Evolutionary conservation across 2,329 filamentous ascomycete genomes (phyloP).

Genomic region (Hirsutella minnesotensis): DNA sequence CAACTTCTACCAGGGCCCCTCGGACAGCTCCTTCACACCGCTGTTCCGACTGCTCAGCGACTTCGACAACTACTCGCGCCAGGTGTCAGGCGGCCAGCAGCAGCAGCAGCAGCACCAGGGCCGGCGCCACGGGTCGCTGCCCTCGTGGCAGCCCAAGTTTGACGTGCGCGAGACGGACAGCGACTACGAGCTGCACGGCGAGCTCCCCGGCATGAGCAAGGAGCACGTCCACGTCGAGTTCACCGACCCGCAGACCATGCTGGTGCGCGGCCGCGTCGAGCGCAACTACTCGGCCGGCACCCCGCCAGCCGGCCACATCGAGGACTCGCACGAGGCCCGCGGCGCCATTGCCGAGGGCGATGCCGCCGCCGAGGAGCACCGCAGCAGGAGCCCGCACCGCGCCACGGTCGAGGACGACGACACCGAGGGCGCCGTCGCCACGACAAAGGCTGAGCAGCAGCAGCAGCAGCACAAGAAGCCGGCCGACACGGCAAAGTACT

Average conservation of each 20-base stretch:
- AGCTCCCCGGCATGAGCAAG: slow-evolving; percentile 65
- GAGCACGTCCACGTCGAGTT: slow-evolving; percentile 69
- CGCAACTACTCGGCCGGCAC: slow-evolving; percentile 46
- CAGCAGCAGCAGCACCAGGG: slow-evolving; percentile 14
- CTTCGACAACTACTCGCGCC: slow-evolving; percentile 44
- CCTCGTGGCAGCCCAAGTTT: slow-evolving; percentile 63
- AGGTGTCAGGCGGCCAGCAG: slow-evolving; percentile 17
- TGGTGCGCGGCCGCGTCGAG: slow-evolving; percentile 59
- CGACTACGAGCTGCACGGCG: slow-evolving; percentile 66
- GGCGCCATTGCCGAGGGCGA: slow-evolving; percentile 29
- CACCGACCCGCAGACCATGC: slow-evolving; percentile 61
- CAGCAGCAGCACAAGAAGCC: slow-evolving; percentile 14
- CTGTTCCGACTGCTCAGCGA: slow-evolving; percentile 55
- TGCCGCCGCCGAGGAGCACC: too few relatives aligned
- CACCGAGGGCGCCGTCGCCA: slow-evolving; percentile 15
- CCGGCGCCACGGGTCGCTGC: slow-evolving; percentile 15
- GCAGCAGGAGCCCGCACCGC: slow-evolving; percentile 25
- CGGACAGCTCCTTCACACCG: slow-evolving; percentile 40
- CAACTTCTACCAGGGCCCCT: slow-evolving; percentile 33
- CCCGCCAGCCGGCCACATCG: slow-evolving; percentile 34
- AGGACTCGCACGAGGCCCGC: slow-evolving; percentile 21
- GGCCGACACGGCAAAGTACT: slow-evolving; percentile 47
- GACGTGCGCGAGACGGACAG: slow-evolving; percentile 61
- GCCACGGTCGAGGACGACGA: slow-evolving; percentile 56
- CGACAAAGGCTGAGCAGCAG: slow-evolving; percentile 11